These are phyloP conservation scores for Russula dissimulans DNA, from an alignment of 768 basidiomycete genomes.

Conservation along the genomic window DNA sequence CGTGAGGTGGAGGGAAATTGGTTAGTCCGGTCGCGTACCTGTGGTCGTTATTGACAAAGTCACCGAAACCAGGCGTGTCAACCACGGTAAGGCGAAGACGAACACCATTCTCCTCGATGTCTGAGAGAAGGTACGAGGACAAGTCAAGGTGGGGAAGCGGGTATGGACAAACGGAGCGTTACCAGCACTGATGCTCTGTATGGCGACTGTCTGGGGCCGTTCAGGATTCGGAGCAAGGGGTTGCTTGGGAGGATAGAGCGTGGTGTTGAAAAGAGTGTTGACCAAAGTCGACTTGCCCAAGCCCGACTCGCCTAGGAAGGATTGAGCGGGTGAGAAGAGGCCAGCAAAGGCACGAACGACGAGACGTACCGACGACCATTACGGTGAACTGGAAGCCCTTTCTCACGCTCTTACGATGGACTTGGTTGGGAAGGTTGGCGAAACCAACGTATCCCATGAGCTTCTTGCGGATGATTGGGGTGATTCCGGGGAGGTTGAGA, in stretches of 20 bases:
- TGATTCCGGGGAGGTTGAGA: conserved; percentile 23
- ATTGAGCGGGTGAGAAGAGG: conserved; percentile 1
- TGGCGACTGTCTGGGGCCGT: conserved; percentile 86
- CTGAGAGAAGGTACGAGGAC: conserved; percentile 34
- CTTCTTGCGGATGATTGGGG: conserved; percentile 69
- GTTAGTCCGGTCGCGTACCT: conserved; percentile 42
- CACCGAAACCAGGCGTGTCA: conserved; percentile 97
- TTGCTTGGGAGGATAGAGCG: conserved; percentile 85
- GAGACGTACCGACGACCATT: conserved; percentile 93
- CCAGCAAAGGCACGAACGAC: conserved; percentile 16
- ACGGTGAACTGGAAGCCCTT: conserved; percentile 98
- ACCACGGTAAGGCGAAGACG: conserved; percentile 96
- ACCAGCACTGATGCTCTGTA: conserved; percentile 99
- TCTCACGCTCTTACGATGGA: conserved; percentile 95
- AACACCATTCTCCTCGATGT: conserved; percentile 98
- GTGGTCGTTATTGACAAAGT: conserved; percentile 99
- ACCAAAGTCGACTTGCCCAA: conserved; percentile 98
- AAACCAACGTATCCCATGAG: conserved; percentile 94
- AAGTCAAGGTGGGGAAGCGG: not conserved
- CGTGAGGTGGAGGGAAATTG: conserved; percentile 15
- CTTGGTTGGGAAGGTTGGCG: conserved; percentile 98
- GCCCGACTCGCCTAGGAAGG: conserved; percentile 82
- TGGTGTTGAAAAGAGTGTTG: conserved; percentile 97
- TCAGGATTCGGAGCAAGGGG: conserved; percentile 79
- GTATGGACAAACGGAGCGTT: not conserved